Evolutionary conservation across 2,329 filamentous ascomycete genomes (phyloP).

Genomic region (Stagonosporopsis chrysanthemi): DNA sequence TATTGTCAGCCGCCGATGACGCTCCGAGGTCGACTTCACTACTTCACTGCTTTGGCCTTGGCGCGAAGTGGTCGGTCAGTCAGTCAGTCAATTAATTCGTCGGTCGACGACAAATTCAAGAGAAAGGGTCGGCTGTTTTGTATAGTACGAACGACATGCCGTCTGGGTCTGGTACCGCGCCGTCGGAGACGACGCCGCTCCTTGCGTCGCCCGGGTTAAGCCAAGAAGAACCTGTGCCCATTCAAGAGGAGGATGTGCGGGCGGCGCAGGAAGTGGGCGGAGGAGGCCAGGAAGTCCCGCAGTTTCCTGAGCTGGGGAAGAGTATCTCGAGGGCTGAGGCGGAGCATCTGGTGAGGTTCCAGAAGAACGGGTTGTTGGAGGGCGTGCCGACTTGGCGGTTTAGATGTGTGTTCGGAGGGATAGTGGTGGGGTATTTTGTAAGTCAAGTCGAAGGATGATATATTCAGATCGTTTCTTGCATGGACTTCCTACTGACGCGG

Average conservation of each 20-base stretch:
- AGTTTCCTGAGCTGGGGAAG: conserved; percentile 35
- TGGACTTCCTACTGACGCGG: conserved; percentile 42
- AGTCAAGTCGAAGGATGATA: conserved; percentile 16
- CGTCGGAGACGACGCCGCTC: conserved; percentile 46
- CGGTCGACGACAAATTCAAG: too few relatives aligned
- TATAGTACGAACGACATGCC: conserved; percentile 13
- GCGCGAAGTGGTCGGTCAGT: neutral
- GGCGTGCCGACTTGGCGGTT: conserved; percentile 46
- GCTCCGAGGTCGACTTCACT: neutral
- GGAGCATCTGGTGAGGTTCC: conserved; percentile 34
- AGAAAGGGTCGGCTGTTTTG: neutral
- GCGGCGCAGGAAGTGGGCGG: conserved; percentile 33
- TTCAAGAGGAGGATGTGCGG: conserved; percentile 32
- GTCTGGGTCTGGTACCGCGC: conserved; percentile 2
- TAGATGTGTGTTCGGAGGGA: conserved; percentile 48
- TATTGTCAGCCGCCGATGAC: conserved; percentile 9
- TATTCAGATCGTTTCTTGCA: neutral
- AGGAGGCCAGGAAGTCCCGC: conserved; percentile 32
- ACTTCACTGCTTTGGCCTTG: neutral
- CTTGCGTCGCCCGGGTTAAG: conserved; percentile 28
- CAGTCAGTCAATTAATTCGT: too few relatives aligned
- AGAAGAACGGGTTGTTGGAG: conserved; percentile 43
- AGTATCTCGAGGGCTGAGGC: conserved; percentile 26
- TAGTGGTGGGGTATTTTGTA: conserved; percentile 50
- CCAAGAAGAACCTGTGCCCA: conserved; percentile 27